A percentile compares a stretch with the other conserved stretches of the same genome.
phyloP scores from a whole-genome alignment of 768 basidiomycete species.

The Pisolithus microcarpus region DNA sequence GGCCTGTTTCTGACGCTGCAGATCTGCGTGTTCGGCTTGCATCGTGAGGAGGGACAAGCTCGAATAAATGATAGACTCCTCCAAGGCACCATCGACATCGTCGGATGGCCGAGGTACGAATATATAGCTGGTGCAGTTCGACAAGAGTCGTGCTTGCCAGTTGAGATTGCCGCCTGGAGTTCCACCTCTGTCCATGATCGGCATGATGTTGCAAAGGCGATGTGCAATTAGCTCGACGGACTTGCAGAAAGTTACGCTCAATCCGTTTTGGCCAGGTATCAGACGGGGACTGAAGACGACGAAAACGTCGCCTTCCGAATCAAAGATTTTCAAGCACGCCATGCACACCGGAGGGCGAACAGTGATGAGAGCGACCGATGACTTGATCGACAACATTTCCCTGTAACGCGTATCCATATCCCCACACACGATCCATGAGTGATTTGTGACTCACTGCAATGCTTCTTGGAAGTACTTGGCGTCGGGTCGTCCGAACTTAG shows the following conservation, averaged over 20 bases:
- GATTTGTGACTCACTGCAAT: constrained; percentile 12
- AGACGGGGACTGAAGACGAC: constrained; percentile 57
- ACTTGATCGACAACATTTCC: constrained; percentile 10
- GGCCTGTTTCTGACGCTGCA: constrained; percentile 25
- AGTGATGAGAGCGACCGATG: constrained; percentile 36
- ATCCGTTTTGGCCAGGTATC: constrained; percentile 40
- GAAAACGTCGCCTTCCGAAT: constrained; percentile 31
- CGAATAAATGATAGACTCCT: constrained; percentile 36
- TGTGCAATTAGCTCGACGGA: constrained; percentile 34
- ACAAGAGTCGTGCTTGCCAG: constrained; percentile 50
- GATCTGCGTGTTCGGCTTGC: constrained; percentile 34
- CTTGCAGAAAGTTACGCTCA: constrained; percentile 46
- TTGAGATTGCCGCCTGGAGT: constrained; percentile 32
- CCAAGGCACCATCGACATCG: constrained; percentile 13
- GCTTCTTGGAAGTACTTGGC: constrained; percentile 24
- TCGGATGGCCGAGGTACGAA: constrained; percentile 33
- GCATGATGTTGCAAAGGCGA: constrained; percentile 39
- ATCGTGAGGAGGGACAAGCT: constrained; percentile 42
- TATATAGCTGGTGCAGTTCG: constrained; percentile 48
- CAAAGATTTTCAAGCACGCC: constrained; percentile 34
- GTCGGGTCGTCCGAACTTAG: constrained; percentile 30
- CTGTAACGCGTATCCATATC: constrained; percentile 12
- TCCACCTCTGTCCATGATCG: constrained; percentile 30
- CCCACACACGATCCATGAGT: background rate
- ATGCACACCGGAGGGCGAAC: constrained; percentile 58